phyloP scores from a whole-genome alignment of 2,329 filamentous ascomycete genomes.

The Nigrospora sphaerica region DNA sequence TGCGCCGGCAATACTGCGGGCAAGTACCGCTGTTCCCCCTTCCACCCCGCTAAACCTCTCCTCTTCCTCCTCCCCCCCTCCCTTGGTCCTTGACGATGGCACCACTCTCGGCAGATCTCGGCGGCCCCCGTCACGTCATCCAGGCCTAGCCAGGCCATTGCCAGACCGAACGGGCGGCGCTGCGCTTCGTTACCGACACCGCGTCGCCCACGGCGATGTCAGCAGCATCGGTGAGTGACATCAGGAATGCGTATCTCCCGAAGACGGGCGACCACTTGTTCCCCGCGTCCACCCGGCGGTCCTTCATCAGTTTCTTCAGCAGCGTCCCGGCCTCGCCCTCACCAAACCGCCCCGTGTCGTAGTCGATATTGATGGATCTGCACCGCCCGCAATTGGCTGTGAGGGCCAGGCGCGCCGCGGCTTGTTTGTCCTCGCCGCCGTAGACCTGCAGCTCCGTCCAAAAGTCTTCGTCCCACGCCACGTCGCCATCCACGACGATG shows the following conservation, averaged over 20 bases:
- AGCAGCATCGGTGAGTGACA: conserved; percentile 16
- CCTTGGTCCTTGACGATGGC: no score
- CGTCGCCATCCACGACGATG: conserved; percentile 57
- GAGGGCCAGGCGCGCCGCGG: conserved; percentile 36
- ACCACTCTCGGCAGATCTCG: no score
- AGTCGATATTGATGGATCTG: conserved; percentile 65
- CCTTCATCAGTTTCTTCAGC: conserved; percentile 62
- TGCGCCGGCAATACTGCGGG: no score
- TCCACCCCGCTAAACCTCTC: no score
- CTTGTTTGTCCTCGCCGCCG: not conserved
- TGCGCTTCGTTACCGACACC: conserved; percentile 42
- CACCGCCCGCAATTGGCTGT: conserved; percentile 67
- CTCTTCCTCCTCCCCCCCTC: no score
- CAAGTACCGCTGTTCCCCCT: no score
- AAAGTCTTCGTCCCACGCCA: conserved; percentile 63
- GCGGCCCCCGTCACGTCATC: not conserved
- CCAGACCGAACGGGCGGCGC: conserved; percentile 44
- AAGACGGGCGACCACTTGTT: conserved; percentile 63
- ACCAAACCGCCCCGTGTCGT: conserved; percentile 52
- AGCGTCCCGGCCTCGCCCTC: conserved; percentile 51
- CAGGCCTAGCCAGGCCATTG: conserved; percentile 34
- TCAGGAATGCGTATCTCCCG: conserved; percentile 63
- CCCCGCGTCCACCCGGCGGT: conserved; percentile 64
- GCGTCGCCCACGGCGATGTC: conserved; percentile 48
- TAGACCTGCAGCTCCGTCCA: conserved; percentile 55